phyloP scores from a whole-genome alignment of 805 yeast genomes.

The Yarrowia porcina region DNA sequence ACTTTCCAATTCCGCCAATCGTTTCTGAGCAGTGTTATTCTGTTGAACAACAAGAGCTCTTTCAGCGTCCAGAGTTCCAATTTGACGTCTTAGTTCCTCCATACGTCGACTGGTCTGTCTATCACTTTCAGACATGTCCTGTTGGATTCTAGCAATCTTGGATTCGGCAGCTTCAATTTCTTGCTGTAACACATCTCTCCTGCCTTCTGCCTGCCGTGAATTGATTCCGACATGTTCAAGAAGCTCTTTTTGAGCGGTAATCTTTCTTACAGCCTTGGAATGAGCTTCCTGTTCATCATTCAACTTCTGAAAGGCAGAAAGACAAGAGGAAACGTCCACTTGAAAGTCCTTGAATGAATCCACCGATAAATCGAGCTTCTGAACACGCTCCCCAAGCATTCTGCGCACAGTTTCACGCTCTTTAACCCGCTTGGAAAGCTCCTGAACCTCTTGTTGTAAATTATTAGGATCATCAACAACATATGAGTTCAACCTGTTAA shows the following conservation, averaged over 20 bases:
- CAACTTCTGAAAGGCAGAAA: background rate
- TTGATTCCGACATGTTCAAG: background rate
- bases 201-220: background rate
- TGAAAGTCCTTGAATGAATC: slow-evolving; percentile 19
- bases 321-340: slow-evolving; percentile 17
- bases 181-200: background rate
- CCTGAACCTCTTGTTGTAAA: background rate
- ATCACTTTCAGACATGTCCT: slow-evolving; percentile 12
- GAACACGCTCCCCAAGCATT: slow-evolving; percentile 15
- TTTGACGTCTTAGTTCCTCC: slow-evolving; percentile 11
- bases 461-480: slow-evolving; percentile 12
- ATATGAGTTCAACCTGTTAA: background rate
- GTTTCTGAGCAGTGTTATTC: background rate
- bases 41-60: slow-evolving; percentile 3
- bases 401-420: background rate
- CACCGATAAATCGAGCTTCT: slow-evolving; percentile 12
- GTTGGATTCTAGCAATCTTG: slow-evolving; percentile 1
- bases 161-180: slow-evolving; percentile 13
- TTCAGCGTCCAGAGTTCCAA: slow-evolving; percentile 17
- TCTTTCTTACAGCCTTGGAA: background rate
- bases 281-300: background rate
- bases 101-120: background rate
- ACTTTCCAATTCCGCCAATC: background rate
- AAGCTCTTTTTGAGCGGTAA: slow-evolving; percentile 1
- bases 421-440: background rate